These are phyloP conservation scores for Aureobasidium sp. DNA, from an alignment of 2,329 filamentous ascomycete species.

Conservation along the genomic window DNA sequence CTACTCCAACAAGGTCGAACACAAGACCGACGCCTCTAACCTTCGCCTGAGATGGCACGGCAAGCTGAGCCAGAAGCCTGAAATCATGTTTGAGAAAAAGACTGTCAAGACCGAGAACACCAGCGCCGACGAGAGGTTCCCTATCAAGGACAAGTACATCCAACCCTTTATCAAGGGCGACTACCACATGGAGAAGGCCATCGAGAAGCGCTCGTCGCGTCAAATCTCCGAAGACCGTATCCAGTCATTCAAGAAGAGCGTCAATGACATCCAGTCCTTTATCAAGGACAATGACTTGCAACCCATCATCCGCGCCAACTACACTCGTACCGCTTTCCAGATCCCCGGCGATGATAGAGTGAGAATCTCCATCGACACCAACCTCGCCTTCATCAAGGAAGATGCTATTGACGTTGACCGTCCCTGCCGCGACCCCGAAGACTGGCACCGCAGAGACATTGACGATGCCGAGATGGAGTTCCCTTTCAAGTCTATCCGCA, in stretches of 20 bases:
- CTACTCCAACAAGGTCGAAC: conserved; percentile 77
- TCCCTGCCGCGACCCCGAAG: conserved; percentile 78
- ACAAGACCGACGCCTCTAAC: conserved; percentile 67
- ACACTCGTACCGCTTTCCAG: conserved; percentile 90
- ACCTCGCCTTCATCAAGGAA: conserved; percentile 76
- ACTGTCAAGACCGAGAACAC: conserved; percentile 65
- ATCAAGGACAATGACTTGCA: conserved; percentile 69
- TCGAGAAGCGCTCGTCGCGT: conserved; percentile 74
- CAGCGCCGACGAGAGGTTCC: conserved; percentile 71
- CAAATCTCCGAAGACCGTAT: conserved; percentile 59
- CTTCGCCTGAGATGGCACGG: conserved; percentile 88
- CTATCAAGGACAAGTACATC: conserved; percentile 91
- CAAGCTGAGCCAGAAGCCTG: conserved; percentile 66
- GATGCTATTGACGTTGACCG: conserved; percentile 67
- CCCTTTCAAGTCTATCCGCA: conserved; percentile 78
- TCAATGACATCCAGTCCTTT: conserved; percentile 70
- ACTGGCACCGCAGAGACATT: conserved; percentile 89
- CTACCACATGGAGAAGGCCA: conserved; percentile 85
- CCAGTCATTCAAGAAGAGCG: conserved; percentile 60
- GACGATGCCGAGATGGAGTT: conserved; percentile 75
- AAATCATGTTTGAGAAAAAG: conserved; percentile 86
- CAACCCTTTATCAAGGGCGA: conserved; percentile 77
- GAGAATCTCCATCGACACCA: conserved; percentile 85
- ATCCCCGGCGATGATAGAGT: conserved; percentile 87
- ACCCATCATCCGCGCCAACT: conserved; percentile 84